Evolutionary conservation across 441 rosid genomes (phyloP), one percentile per base, ranked within the genome.

Genomic region (Flueggea neowawraea): DNA sequence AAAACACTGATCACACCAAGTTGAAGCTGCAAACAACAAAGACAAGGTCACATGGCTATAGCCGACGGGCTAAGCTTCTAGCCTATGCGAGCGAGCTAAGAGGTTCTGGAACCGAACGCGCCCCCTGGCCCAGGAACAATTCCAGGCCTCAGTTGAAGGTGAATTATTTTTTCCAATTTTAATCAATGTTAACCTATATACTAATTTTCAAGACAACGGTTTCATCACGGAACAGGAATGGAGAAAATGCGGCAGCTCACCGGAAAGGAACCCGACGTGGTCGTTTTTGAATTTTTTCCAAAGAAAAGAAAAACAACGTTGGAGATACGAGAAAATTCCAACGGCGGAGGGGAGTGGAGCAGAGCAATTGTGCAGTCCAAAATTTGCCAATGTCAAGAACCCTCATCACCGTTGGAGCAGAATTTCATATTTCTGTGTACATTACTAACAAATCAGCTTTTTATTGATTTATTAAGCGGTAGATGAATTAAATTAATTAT

Each of bases 61-160:
- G 77, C 69, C 88, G 87, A 45, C 79, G 86, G 72, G 84, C 83
- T n/a, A 79, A 66, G 67, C 77, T 87, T 32, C 77, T 89, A 15
- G 79, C 80, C n/a, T 75, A 82, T 64, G 58, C 78, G 58, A 81
- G 77, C 44, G 69, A 68, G 52, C 68, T 80, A 55, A 82, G 89
- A 28, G 52, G 52, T 6, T 55, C 55, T 13, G 55, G 32, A 50
- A 0, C 44, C 9, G 39, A 52, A 22, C 33, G 43, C 2, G 5
- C 7, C 0, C 39, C 43, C 39, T 13, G 10, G 67, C 50, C 68
- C 6, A 17, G 51, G 11, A 52, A 43, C 39, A 13, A 31, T 48
- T 55, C 67, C 0, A 52, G 32, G 65, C 67, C 48, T 33, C 61
- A 16, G 28, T 58, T 57, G 4, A 63, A 69, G 74, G 80, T 66